Evolutionary conservation across 2,329 filamentous ascomycete genomes (phyloP).

Genomic region (Thelonectria rubi): DNA sequence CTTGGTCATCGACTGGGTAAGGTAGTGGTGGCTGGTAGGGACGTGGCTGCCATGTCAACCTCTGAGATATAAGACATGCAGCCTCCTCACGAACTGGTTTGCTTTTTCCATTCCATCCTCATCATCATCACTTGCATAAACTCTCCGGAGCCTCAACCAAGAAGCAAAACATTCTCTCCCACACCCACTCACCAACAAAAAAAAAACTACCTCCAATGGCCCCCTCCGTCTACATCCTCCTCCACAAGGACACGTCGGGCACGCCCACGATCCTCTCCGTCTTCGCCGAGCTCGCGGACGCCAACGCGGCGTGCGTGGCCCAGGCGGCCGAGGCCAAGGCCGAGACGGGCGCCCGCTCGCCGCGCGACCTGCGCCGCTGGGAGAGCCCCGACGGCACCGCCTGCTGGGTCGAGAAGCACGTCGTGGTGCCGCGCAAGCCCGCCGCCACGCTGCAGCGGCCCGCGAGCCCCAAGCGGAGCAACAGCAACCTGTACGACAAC

Average conservation of each 20-base stretch:
- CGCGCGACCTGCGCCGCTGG: conserved; percentile 47
- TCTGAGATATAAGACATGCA: conserved; percentile 35
- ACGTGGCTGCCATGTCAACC: too few relatives aligned
- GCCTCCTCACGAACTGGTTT: conserved; percentile 7
- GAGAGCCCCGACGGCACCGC: conserved; percentile 47
- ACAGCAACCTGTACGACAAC: conserved; percentile 41
- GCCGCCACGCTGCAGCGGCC: conserved; percentile 15
- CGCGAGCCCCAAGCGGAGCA: conserved; percentile 33
- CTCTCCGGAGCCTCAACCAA: conserved; percentile 10
- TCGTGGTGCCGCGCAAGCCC: conserved; percentile 37
- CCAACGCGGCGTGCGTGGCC: conserved; percentile 47
- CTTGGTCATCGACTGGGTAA: too few relatives aligned
- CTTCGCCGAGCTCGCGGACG: conserved; percentile 47
- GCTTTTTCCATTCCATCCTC: conserved; percentile 7
- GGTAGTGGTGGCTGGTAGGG: too few relatives aligned
- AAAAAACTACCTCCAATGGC: conserved; percentile 29
- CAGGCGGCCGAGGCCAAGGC: conserved; percentile 43
- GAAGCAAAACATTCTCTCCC: not conserved
- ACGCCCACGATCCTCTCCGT: conserved; percentile 44
- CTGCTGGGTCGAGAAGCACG: conserved; percentile 51
- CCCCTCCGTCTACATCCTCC: conserved; percentile 46
- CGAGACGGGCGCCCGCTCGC: conserved; percentile 30
- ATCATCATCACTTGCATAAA: conserved; percentile 13
- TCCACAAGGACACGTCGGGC: conserved; percentile 43
- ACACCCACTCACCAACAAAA: conserved; percentile 5